A percentile compares a stretch with the other conserved stretches of the same genome.
phyloP scores from a whole-genome alignment of 1,139 yeast genomes.

The Candida gigantensis region DNA sequence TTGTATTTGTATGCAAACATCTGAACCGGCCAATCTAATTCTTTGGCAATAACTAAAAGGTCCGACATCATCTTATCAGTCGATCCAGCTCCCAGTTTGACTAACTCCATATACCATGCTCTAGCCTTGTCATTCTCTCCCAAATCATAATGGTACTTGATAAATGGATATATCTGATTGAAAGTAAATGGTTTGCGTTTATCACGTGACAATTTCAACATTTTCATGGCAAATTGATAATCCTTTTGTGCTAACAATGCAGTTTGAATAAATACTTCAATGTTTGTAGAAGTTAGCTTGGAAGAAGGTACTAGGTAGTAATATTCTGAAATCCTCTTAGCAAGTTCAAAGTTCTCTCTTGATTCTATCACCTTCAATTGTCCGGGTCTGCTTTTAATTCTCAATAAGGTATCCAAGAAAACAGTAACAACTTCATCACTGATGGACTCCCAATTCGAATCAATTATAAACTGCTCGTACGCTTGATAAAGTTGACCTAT shows the following conservation, averaged over 20 bases:
- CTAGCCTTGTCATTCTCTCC: slow-evolving; percentile 33
- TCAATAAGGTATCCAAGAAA: slow-evolving; percentile 23
- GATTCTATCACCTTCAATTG: slow-evolving; percentile 7
- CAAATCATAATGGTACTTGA: slow-evolving; percentile 36
- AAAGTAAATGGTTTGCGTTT: slow-evolving; percentile 37
- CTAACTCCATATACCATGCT: slow-evolving; percentile 41
- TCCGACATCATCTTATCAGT: slow-evolving; percentile 29
- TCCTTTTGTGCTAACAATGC: slow-evolving; percentile 35
- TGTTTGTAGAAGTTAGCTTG: slow-evolving; percentile 12
- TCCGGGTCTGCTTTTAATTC: neutral
- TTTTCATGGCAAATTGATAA: slow-evolving; percentile 33
- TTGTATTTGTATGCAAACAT: slow-evolving; percentile 35
- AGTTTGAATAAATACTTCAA: slow-evolving; percentile 34
- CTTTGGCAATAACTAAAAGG: slow-evolving; percentile 37
- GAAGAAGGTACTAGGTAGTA: slow-evolving; percentile 18
- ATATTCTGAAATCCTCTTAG: slow-evolving; percentile 33
- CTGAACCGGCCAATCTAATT: slow-evolving; percentile 35
- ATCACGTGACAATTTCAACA: slow-evolving; percentile 28
- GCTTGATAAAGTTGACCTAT: slow-evolving; percentile 21
- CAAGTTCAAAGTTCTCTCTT: slow-evolving; percentile 25
- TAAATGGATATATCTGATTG: slow-evolving; percentile 44
- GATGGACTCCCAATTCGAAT: neutral
- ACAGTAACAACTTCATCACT: slow-evolving; percentile 12
- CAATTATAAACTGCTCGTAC: slow-evolving; percentile 18
- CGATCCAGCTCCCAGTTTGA: slow-evolving; percentile 33